Percentiles rank a stretch among this genome's conserved stretches.
phyloP scores from a whole-genome alignment of 192 early-diverging fungal species.

The Coemansia sp. region DNA sequence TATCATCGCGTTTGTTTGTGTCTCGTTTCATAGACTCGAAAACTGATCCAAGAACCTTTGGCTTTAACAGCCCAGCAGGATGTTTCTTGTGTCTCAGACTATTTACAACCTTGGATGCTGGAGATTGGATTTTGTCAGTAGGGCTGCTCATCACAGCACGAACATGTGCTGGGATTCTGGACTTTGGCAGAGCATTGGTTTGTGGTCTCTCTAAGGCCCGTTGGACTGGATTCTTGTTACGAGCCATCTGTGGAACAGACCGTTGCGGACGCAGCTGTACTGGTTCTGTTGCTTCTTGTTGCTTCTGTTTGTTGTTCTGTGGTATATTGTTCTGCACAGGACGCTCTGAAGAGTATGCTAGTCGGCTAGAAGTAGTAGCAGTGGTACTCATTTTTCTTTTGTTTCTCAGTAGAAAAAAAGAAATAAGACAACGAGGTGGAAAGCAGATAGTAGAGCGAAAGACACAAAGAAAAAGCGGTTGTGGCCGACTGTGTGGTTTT shows the following conservation, averaged over 20 bases:
- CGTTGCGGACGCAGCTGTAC: neutral
- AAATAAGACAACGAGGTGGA: neutral
- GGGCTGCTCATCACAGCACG: constrained; percentile 31
- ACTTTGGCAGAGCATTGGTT: neutral
- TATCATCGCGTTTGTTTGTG: constrained; percentile 2
- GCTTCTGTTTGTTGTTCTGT: neutral
- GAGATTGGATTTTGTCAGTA: constrained; percentile 47
- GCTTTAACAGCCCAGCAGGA: constrained; percentile 13
- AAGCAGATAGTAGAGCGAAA: neutral
- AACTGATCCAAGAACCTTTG: constrained; percentile 22
- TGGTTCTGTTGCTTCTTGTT: neutral
- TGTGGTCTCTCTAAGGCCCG: neutral
- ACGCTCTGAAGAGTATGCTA: neutral
- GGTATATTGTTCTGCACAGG: neutral
- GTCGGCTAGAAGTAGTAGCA: neutral
- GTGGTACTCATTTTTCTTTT: constrained; percentile 3
- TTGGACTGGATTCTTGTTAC: neutral
- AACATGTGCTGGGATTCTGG: constrained; percentile 18
- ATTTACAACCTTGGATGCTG: constrained; percentile 33
- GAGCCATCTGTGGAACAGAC: neutral
- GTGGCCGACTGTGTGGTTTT: neutral
- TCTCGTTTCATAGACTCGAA: constrained; percentile 39
- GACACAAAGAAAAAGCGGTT: neutral
- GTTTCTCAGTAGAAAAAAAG: neutral
- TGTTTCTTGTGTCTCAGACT: constrained; percentile 37